phyloP scores from a whole-genome alignment of 202 grass and related monocot genomes.

The Cymbopogon flexuosus region DNA sequence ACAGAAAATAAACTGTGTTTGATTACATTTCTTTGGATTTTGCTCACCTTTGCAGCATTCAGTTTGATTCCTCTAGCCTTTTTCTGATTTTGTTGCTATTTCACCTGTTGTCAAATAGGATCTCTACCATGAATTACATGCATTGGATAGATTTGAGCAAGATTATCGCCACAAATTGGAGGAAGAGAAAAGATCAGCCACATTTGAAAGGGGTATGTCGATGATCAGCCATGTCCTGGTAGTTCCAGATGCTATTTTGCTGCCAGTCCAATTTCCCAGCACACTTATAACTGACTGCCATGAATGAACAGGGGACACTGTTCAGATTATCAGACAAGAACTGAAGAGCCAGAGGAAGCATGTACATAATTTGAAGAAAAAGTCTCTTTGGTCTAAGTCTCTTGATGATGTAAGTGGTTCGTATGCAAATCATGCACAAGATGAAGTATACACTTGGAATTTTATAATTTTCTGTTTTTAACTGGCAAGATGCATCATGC shows the following conservation, averaged over 20 bases:
- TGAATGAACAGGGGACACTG: conserved; percentile 62
- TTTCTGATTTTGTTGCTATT: conserved; percentile 21
- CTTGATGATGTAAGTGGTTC: conserved; percentile 62
- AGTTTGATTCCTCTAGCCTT: background rate
- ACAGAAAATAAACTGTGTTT: background rate
- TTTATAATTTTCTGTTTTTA: conserved; percentile 9
- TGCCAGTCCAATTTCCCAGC: background rate
- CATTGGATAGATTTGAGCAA: conserved; percentile 85
- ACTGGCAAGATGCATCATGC: conserved; percentile 5
- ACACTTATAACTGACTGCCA: background rate
- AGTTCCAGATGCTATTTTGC: conserved; percentile 13
- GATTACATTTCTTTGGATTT: background rate
- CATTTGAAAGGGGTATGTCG: conserved; percentile 62
- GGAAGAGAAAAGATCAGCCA: conserved; percentile 63
- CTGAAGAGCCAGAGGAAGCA: conserved; percentile 86
- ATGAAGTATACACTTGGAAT: background rate
- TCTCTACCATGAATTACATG: conserved; percentile 87
- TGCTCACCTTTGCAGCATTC: conserved; percentile 7
- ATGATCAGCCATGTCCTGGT: background rate
- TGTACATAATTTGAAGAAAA: conserved; percentile 82
- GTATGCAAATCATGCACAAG: background rate
- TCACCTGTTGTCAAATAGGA: conserved; percentile 40
- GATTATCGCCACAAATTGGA: conserved; percentile 74
- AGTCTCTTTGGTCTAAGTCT: conserved; percentile 76
- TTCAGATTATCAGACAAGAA: conserved; percentile 84